phyloP scores from a whole-genome alignment of 225 moss, liverwort and hornwort species.

The Sphagnum contortum region DNA sequence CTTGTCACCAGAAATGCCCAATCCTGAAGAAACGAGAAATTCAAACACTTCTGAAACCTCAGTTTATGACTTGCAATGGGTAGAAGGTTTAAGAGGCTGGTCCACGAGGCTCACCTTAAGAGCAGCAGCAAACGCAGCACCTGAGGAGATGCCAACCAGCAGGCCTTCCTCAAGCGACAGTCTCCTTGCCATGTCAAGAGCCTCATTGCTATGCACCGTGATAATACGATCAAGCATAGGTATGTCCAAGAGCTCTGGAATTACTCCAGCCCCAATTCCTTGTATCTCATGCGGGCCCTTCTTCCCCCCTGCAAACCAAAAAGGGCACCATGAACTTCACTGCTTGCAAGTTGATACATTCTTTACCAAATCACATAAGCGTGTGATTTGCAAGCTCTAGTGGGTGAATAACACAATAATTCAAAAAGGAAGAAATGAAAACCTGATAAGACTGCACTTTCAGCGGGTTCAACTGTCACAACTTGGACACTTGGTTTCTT shows the following conservation, averaged over 20 bases:
- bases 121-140: slow-evolving; percentile 55
- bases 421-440: background rate
- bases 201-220: slow-evolving; percentile 41
- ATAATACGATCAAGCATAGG: slow-evolving; percentile 45
- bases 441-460: slow-evolving; percentile 83
- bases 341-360: too few species aligned
- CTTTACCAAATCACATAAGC: slow-evolving; percentile 1
- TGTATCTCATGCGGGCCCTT: slow-evolving; percentile 57
- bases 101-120: slow-evolving; percentile 30
- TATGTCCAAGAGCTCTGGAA: slow-evolving; percentile 43
- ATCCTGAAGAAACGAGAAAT: too few species aligned
- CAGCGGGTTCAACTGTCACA: slow-evolving; percentile 62
- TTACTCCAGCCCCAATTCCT: slow-evolving; percentile 71
- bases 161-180: slow-evolving; percentile 64
- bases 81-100: too few species aligned
- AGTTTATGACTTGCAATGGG: too few species aligned
- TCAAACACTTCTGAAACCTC: too few species aligned
- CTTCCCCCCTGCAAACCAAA: slow-evolving; percentile 41
- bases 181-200: slow-evolving; percentile 46
- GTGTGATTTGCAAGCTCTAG: background rate
- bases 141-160: slow-evolving; percentile 77
- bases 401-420: background rate
- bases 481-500: slow-evolving; percentile 43
- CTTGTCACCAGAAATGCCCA: too few species aligned
- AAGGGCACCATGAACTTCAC: too few species aligned